Base-by-base conservation (phyloP, 495 filamentous ascomycete genomes). In the Aspergillus sclerotiicarbonarius region DNA sequence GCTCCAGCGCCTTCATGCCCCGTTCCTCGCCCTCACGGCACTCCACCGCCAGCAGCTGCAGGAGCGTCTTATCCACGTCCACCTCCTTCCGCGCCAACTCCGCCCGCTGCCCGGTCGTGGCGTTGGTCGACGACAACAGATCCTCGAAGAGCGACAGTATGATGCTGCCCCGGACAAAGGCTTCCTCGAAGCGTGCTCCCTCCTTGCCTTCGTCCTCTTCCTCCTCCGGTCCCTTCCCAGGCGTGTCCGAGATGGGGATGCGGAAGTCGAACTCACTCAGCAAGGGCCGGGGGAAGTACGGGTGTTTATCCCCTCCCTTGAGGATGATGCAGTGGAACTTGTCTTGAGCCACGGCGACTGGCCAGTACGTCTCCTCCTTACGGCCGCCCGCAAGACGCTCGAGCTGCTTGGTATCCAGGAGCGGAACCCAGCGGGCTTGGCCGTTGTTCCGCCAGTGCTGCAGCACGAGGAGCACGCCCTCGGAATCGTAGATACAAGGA, bases 261-360 rank as follows among this genome's bases (percentile, higher is more conserved):
- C 85, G 81, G 76, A 98, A 96, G 41, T 93, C 91, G 65, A 98
- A 98, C 71, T 98, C 94, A 58, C 84, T 90, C 37, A 98, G 88
- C 43, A 97, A 75, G 0, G 94, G 92, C 6, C 91, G 87, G 0
- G 94, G 94, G 76, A 97, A 98, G 77, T 96, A 96, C 4, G 94
- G 94, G 68, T 97, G 85, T 66, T 87, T 81, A 65, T 98, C 95
- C 12, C 87, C 89, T 54, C 94, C 94, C 73, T 98, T 98, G 62
- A 98, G 87, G 62, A 98, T 98, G 72, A 98, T 96, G 73, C 95
- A 98, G 76, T 98, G 92, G 72, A 98, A 98, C 66, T 90, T 95
- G 61, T 87, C 81, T 61, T 92, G 85, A 15, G 92, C 91, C 2
- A 97, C 92, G 9, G 93, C 94, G 32, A 98, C 90, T 0, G 94